Conservation (phyloP, 1,139 yeast species). For the Debaryomyces psychrophilus region DNA sequence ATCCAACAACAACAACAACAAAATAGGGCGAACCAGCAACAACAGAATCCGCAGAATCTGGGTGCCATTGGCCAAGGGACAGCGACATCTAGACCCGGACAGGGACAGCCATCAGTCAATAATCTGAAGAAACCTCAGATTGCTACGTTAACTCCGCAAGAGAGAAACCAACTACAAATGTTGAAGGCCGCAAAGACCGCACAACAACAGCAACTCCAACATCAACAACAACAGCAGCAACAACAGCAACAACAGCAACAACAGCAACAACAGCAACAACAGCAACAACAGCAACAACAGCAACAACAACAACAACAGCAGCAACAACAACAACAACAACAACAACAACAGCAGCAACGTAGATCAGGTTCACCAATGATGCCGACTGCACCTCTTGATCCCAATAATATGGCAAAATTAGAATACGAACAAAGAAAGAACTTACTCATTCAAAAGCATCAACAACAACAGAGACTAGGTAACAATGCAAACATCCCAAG, state of each 20-base stretch:
- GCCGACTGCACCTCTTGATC: slow-evolving; percentile 22
- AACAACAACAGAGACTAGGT: slow-evolving; percentile 20
- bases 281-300: slow-evolving; percentile 17
- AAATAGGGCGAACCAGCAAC: slow-evolving; percentile 35
- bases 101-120: slow-evolving; percentile 8
- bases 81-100: slow-evolving; percentile 7
- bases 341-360: slow-evolving; percentile 16
- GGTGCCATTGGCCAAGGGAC: slow-evolving; percentile 12
- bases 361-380: slow-evolving; percentile 19
- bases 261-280: slow-evolving; percentile 17
- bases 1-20: slow-evolving; percentile 58
- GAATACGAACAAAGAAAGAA: slow-evolving; percentile 36
- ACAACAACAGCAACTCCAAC: slow-evolving; percentile 37
- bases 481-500: slow-evolving; percentile 1
- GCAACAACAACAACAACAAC: slow-evolving; percentile 16
- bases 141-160: slow-evolving; percentile 41
- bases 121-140: slow-evolving; percentile 29
- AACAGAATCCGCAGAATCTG: slow-evolving; percentile 20
- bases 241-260: slow-evolving; percentile 17
- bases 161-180: slow-evolving; percentile 41
- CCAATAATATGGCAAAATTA: slow-evolving; percentile 26
- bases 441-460: slow-evolving; percentile 31
- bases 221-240: slow-evolving; percentile 17
- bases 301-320: slow-evolving; percentile 16
- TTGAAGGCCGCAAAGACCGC: slow-evolving; percentile 37